These are phyloP conservation scores for Fusarium brevicatenulatum DNA, from an alignment of 2,329 filamentous ascomycete genomes.

Conservation along the genomic window DNA sequence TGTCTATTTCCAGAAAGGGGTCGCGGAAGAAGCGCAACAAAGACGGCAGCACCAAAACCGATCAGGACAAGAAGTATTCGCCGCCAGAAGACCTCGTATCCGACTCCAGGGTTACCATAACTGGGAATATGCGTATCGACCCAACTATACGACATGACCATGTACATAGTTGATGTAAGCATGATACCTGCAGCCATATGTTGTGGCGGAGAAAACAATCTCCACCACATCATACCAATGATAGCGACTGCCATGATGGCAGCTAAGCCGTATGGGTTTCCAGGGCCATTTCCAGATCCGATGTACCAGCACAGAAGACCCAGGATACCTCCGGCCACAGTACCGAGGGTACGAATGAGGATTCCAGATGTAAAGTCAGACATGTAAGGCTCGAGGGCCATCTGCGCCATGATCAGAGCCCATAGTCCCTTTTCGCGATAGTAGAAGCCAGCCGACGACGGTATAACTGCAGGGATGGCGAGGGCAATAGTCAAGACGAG, in stretches of 20 bases:
- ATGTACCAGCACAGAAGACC: constrained; percentile 19
- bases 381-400: constrained; percentile 33
- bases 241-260: constrained; percentile 33
- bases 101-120: constrained; percentile 27
- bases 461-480: constrained; percentile 8
- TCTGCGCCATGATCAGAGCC: constrained; percentile 38
- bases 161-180: constrained; percentile 35
- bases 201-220: constrained; percentile 30
- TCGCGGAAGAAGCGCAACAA: constrained; percentile 7
- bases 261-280: constrained; percentile 28
- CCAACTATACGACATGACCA: constrained; percentile 36
- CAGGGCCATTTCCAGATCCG: constrained; percentile 6
- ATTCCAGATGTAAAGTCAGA: constrained; percentile 32
- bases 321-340: constrained; percentile 10
- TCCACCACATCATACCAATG: constrained; percentile 36
- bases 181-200: constrained; percentile 32
- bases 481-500: constrained; percentile 7
- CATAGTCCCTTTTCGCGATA: constrained; percentile 35
- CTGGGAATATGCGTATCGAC: constrained; percentile 30
- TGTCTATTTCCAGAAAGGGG: constrained; percentile 13
- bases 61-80: constrained; percentile 16
- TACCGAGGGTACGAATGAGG: constrained; percentile 16
- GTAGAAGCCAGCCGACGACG: constrained; percentile 28
- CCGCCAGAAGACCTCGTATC: constrained; percentile 18
- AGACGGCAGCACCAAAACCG: constrained; percentile 7